These are phyloP conservation scores for Exophiala alcalophila DNA, from an alignment of 2,329 filamentous ascomycete species.

Conservation along the genomic window DNA sequence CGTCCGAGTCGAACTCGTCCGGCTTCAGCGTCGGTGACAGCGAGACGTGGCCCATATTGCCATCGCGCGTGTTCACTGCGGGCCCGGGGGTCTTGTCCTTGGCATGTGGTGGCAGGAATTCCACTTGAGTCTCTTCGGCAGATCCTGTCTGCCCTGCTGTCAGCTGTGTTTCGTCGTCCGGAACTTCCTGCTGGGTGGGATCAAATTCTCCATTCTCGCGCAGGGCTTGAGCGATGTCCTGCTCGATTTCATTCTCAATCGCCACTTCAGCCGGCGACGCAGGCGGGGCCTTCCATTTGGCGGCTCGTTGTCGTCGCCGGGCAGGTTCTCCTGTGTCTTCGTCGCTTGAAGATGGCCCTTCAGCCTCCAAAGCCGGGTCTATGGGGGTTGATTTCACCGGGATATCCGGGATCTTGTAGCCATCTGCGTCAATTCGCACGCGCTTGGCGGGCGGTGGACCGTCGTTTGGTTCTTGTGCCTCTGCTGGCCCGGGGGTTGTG, in stretches of 20 bases:
- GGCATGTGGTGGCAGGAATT: neutral
- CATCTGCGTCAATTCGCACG: conserved; percentile 60
- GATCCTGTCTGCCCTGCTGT: neutral
- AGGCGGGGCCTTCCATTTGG: conserved; percentile 43
- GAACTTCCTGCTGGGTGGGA: conserved; percentile 6
- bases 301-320: conserved; percentile 35
- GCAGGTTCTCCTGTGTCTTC: neutral
- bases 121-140: neutral
- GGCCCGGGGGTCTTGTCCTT: conserved; percentile 22
- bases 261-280: conserved; percentile 61
- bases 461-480: conserved; percentile 49
- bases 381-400: conserved; percentile 36
- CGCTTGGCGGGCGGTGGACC: conserved; percentile 32
- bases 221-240: conserved; percentile 68
- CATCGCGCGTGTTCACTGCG: conserved; percentile 21
- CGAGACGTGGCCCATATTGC: conserved; percentile 25
- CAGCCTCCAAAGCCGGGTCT: conserved; percentile 40
- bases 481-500: conserved; percentile 38
- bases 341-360: neutral
- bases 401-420: conserved; percentile 61
- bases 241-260: conserved; percentile 58
- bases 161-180: neutral
- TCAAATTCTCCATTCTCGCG: conserved; percentile 23
- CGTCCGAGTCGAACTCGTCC: conserved; percentile 84
- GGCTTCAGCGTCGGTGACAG: conserved; percentile 55